Evolutionary conservation across 2,329 filamentous ascomycete genomes (phyloP).

Genomic region (Claviceps fusiformis): DNA sequence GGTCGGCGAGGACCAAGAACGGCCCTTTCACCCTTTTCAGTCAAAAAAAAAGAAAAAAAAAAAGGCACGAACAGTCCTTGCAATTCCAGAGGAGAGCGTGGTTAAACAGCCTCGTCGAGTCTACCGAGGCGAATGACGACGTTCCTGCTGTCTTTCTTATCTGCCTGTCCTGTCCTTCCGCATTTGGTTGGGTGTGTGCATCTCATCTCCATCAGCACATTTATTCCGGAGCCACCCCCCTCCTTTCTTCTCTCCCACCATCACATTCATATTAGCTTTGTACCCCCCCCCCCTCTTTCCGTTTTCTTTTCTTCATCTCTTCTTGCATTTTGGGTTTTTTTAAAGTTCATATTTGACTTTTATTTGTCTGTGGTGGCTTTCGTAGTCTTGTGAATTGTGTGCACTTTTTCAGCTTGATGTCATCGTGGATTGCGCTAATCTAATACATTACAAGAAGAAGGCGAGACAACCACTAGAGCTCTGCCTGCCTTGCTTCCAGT

Average conservation of each 20-base stretch:
- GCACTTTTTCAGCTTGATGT: neutral
- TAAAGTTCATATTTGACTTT: too few species aligned
- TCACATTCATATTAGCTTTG: neutral
- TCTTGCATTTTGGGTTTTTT: neutral
- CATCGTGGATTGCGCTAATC: neutral
- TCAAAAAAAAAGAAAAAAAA: neutral
- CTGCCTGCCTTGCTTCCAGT: neutral
- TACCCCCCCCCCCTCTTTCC: neutral
- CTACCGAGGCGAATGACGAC: neutral
- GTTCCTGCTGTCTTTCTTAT: neutral
- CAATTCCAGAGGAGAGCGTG: neutral
- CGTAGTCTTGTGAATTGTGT: neutral
- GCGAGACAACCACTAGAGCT: neutral
- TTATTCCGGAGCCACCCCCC: neutral
- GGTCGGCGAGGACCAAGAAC: neutral
- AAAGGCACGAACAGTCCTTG: neutral
- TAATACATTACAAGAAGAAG: neutral
- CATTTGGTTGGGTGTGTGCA: constrained; percentile 1
- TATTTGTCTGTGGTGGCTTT: neutral
- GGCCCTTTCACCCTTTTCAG: too few species aligned
- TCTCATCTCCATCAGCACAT: neutral
- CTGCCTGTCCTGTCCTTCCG: neutral
- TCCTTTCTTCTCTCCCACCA: neutral
- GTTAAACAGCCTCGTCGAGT: neutral
- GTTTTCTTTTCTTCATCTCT: too few species aligned